Base-by-base conservation (phyloP, 106 monocot species). In the Apostasia shenzhenica region DNA sequence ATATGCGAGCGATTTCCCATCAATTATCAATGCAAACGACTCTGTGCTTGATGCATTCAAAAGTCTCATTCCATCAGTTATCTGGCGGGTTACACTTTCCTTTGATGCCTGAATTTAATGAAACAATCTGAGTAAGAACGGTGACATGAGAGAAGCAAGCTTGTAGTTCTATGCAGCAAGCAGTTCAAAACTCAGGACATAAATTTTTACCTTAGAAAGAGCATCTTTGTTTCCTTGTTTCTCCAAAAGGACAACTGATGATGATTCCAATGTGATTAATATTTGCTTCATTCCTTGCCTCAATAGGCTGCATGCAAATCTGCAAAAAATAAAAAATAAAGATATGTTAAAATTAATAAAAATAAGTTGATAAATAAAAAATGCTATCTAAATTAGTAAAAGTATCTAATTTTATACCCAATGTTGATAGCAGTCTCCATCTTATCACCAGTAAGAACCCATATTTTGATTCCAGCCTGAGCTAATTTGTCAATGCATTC, bases 371-470 rank as follows among this genome's bases (percentile, higher is more conserved):
- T 3, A 47, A 47, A 2, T 41, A 39, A 14, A 52, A 41, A 14
- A 55, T 7, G 13, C 40, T 53, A 6, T 44, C 59, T 39, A 51
- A 68, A 9, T 57, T 10, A 71, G 45, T 26, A 26, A 26, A 26
- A 26, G 41, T 14, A 41, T 60, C 51, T 0, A 14, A n/a, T 51
- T 48, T 26, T 37, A 52, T 86, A 95, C 95, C 95, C 95, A 64
- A 97, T 97, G 74, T 97, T 97, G 76, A 97, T 85, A 48, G 95
- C 92, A 50, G 95, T 92, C 73, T 97, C 95, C 92, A 97, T 89
- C 77, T 97, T 97, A 68, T 97, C 95, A 42, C 95, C 92, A 48
- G 92, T 97, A 50, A 97, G 72, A 14, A 97, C 92, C 95, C 95
- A 97, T 51, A 97, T 83, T 72, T 92, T 97, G 63, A 97, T 92